A percentile compares a stretch with the other conserved stretches of the same genome.
These are phyloP conservation scores for Mycena leptocephala DNA, from an alignment of 768 basidiomycete species.

Conservation along the genomic window DNA sequence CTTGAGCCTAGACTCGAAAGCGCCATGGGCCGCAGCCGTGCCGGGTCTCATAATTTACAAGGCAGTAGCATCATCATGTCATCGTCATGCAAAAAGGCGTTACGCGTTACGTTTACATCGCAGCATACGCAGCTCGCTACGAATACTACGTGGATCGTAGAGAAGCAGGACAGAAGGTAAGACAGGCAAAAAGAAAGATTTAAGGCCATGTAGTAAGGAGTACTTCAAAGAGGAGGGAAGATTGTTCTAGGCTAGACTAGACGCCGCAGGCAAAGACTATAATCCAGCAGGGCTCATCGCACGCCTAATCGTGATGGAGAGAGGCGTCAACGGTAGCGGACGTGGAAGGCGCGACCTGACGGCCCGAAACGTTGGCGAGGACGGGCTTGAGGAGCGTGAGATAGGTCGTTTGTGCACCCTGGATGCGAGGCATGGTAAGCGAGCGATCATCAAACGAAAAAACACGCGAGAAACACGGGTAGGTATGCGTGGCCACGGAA, in stretches of 20 bases:
- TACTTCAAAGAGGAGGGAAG: background rate
- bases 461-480: constrained; percentile 39
- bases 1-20: too few relatives aligned
- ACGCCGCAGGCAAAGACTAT: background rate
- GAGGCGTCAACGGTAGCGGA: constrained; percentile 72
- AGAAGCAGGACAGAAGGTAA: background rate
- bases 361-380: constrained; percentile 73
- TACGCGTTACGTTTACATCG: constrained; percentile 29
- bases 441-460: constrained; percentile 21
- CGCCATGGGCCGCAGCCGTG: too few relatives aligned
- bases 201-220: constrained; percentile 4
- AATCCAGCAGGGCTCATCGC: background rate
- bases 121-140: constrained; percentile 20
- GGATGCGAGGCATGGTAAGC: constrained; percentile 27
- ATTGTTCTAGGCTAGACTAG: constrained; percentile 28
- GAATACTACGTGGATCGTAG: constrained; percentile 22
- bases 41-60: too few relatives aligned
- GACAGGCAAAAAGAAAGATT: background rate
- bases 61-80: background rate
- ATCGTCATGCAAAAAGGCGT: constrained; percentile 16
- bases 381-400: constrained; percentile 84
- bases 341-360: constrained; percentile 64
- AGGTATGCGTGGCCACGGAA: background rate
- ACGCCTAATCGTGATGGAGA: constrained; percentile 55
- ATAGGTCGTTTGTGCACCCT: constrained; percentile 94